These are phyloP conservation scores for Dothidotthia symphoricarpi DNA, from an alignment of 2,329 filamentous ascomycete genomes.

Conservation along the genomic window DNA sequence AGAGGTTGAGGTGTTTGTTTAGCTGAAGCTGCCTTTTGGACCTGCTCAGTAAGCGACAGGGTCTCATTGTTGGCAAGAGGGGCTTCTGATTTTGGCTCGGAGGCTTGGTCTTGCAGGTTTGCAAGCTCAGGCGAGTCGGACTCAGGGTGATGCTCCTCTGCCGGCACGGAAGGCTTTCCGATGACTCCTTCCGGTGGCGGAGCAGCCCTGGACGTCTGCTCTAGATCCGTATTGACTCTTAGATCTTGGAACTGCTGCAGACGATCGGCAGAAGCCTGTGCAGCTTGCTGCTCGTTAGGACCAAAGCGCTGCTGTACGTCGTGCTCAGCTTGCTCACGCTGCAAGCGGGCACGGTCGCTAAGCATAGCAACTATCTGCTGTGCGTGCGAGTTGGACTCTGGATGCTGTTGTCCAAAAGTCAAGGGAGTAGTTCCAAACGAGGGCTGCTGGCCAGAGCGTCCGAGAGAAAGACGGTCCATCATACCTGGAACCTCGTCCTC, in stretches of 20 bases:
- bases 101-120: slow-evolving; percentile 15
- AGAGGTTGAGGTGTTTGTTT: slow-evolving; percentile 57
- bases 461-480: slow-evolving; percentile 65
- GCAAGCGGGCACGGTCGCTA: slow-evolving; percentile 59
- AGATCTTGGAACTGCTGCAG: slow-evolving; percentile 81
- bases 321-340: slow-evolving; percentile 61
- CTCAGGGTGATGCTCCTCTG: slow-evolving; percentile 21
- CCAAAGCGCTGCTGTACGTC: slow-evolving; percentile 42
- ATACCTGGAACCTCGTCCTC: slow-evolving; percentile 69
- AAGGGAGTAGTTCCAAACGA: slow-evolving; percentile 49
- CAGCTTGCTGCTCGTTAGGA: slow-evolving; percentile 31
- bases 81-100: slow-evolving; percentile 6
- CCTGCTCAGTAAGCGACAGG: slow-evolving; percentile 77
- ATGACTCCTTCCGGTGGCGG: slow-evolving; percentile 40
- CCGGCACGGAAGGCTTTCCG: slow-evolving; percentile 27
- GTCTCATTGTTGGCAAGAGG: slow-evolving; percentile 46
- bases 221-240: slow-evolving; percentile 67
- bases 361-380: slow-evolving; percentile 61
- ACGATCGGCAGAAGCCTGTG: slow-evolving; percentile 60
- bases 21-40: slow-evolving; percentile 68
- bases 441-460: slow-evolving; percentile 49
- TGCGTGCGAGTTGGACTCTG: slow-evolving; percentile 49
- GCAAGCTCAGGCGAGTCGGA: slow-evolving; percentile 20
- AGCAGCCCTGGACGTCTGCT: slow-evolving; percentile 32
- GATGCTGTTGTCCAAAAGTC: slow-evolving; percentile 50